phyloP scores from a whole-genome alignment of 345 rosid genomes.

The Sisymbrium altissimum region DNA sequence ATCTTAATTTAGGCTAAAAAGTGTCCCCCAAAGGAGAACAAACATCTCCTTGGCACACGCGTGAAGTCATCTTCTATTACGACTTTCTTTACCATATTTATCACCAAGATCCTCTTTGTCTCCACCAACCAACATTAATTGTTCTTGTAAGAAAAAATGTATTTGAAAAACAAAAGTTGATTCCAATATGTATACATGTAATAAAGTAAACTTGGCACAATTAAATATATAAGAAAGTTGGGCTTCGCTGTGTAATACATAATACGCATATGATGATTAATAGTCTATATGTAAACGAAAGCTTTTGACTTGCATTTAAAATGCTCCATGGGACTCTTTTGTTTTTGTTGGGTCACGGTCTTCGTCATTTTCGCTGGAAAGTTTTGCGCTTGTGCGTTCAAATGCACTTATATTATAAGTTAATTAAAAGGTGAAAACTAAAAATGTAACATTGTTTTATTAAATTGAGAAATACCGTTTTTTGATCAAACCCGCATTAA shows the following conservation, averaged over 20 bases:
- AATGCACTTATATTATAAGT: not conserved
- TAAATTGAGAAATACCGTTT: not conserved
- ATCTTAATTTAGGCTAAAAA: conserved; percentile 28
- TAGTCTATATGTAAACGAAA: not conserved
- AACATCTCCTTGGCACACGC: conserved; percentile 31
- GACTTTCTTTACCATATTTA: conserved; percentile 27
- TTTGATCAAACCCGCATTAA: not conserved
- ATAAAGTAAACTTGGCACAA: not conserved
- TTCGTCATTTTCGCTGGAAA: conserved; percentile 36
- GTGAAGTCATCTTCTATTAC: conserved; percentile 28
- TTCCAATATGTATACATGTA: not conserved
- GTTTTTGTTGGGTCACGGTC: not conserved
- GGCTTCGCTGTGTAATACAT: not conserved
- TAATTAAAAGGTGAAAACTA: not conserved
- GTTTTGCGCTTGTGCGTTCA: conserved; percentile 11
- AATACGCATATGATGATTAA: not conserved
- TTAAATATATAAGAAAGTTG: not conserved
- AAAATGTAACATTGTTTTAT: not conserved
- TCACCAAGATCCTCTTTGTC: conserved; percentile 38
- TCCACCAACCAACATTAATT: conserved; percentile 35
- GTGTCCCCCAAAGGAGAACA: conserved; percentile 35
- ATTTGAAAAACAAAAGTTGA: conserved; percentile 3
- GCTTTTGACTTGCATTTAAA: conserved; percentile 30
- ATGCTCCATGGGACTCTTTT: conserved; percentile 26
- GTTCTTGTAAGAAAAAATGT: not conserved